Base-by-base conservation (phyloP, 768 basidiomycete genomes). In the Tulasnella sp. region DNA sequence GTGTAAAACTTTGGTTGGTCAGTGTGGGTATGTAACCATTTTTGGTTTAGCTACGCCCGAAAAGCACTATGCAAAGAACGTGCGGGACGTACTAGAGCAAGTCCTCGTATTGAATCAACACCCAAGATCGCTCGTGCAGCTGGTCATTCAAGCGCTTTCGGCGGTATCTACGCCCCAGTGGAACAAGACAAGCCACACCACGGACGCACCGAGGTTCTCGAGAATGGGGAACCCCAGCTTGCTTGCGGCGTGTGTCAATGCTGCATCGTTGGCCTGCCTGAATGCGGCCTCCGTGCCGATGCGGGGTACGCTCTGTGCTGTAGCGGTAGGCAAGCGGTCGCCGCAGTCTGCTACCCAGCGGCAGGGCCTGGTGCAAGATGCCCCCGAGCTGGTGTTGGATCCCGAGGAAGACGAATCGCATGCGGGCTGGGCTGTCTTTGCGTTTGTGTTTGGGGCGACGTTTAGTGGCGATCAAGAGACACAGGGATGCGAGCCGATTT, bases 101-200 rank as follows among this genome's bases (percentile, higher is more conserved):
- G 73, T 77, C 0, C 70, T 87, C 36, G 69, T 87, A n/a, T 76
- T 89, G 46, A 71, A 75, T 3, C 76, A 78, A 46, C 75, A 82
- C 58, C 89, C 88, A 6, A 73, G 88, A 12, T 80, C 84, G 2
- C 74, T 87, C 8, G 71, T 89, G 2, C 87, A 89, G 62, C 72
- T 91, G n/a, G 82, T 86, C 1, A 73, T 84, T 0, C 88, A 91
- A 67, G 72, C 76, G 2, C 71, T 87, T 1, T 61, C 55, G 9
- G 31, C 55, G 6, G 17, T 35, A 29, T 32, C 55, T 17, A 43
- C 65, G 1, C 57, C 66, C 31, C 49, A 58, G 35, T 49, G 46
- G 57, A 8, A 43, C 52, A 4, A 45, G 50, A 5, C 53, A 52
- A 23, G 54, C 57, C 53, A 68, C 8, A 60, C 59, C 37, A 1